Evolutionary conservation across 2,329 filamentous ascomycete species (phyloP), one percentile per base, ranked within the genome.

Genomic region (Neofusicoccum laricinum): DNA sequence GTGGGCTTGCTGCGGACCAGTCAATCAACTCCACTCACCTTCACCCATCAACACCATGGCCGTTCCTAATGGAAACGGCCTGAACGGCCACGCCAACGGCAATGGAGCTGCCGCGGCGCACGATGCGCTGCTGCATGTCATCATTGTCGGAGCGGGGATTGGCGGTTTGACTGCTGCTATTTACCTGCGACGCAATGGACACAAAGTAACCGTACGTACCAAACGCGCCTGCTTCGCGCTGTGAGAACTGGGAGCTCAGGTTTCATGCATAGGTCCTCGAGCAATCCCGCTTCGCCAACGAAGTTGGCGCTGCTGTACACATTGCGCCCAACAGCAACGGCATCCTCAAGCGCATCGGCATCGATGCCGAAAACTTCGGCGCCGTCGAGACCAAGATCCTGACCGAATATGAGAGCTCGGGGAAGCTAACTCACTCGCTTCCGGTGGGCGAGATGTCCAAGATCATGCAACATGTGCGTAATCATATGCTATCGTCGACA

Each of bases 311-410:
- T 2, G 86, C 86, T 0, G 81, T 89, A 21, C 86, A 89, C 68
- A 71, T 89, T 3, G 82, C 84, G 0, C 86, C 88, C 1, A 90
- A 90, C 68, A 77, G 81, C 2, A 87, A 88, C 71, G 84, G 85
- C 0, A 72, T 89, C 3, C 75, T 90, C 3, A 72, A 75, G 14
- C 73, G 79, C 41, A 72, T 83, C 59, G 81, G 81, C 0, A 68
- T 84, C 2, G 71, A 74, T 55, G 75, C 78, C 0, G 76, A 79
- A 63, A 71, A 72, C 0, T 75, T 76, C 50, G 80, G 80, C 1
- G 77, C 61, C 4, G 40, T 53, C 21, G 38, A 63, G 30, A 46
- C 61, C 1, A 7, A 63, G 38, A 38, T 45, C 32, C 14, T 63
- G n/a, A 55, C 38, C 17, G 61, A 63, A 19, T 63, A 63, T 11